Evolutionary conservation across 139 green algal species (phyloP).

Genomic region (Micractinium conductrix): DNA sequence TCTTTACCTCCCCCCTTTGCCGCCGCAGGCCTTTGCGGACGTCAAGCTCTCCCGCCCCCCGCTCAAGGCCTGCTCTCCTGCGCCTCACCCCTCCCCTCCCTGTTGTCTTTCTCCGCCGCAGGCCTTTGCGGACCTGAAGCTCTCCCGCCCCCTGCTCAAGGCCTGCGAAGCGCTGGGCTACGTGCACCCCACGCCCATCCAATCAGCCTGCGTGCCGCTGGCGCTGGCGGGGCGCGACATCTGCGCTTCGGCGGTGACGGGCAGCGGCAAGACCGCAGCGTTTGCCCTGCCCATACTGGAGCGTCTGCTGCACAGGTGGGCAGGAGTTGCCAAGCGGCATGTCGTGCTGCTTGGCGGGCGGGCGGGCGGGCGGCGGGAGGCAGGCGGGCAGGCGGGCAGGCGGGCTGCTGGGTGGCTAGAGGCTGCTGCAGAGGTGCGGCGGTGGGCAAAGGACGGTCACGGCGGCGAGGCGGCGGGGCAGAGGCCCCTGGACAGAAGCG

Average conservation of each 20-base stretch:
- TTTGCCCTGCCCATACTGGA: conserved; percentile 95
- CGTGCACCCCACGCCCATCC: conserved; percentile 92
- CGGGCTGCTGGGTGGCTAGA: no score
- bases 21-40: conserved; percentile 73
- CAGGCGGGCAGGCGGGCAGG: no score
- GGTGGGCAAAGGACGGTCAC: no score
- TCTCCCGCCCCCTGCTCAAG: conserved; percentile 88
- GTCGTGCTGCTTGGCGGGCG: no score
- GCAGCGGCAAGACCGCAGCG: conserved; percentile 97
- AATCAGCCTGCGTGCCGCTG: conserved; percentile 95
- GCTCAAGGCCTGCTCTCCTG: conserved; percentile 83
- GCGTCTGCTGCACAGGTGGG: conserved; percentile 82
- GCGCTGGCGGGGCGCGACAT: conserved; percentile 94
- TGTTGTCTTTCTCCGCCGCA: not conserved
- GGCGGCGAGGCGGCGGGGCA: no score
- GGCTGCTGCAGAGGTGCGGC: no score
- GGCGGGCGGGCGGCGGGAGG: no score
- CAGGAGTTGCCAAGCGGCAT: no score
- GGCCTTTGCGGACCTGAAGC: conserved; percentile 88
- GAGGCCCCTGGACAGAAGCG: no score
- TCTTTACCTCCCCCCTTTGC: not conserved
- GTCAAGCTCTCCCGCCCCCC: conserved; percentile 93
- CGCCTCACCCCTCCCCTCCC: no score
- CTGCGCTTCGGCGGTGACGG: conserved; percentile 94
- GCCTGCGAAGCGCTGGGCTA: conserved; percentile 93